Base-by-base conservation (phyloP, 1,139 yeast genomes). In the Wickerhamiella pararugosa region DNA sequence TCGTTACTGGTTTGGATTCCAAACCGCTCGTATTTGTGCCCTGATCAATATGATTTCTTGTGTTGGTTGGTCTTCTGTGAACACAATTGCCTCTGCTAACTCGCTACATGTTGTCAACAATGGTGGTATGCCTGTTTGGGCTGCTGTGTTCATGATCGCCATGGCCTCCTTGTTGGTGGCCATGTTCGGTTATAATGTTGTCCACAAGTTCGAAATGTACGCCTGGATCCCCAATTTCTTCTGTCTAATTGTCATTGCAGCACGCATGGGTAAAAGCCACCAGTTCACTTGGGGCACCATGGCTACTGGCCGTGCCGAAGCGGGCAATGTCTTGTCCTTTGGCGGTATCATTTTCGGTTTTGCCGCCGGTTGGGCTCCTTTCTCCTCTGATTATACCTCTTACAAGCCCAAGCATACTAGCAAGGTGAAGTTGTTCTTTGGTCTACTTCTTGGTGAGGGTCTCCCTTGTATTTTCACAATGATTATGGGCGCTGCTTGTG, bases 11-110 rank as follows among this genome's bases (percentile, higher is more conserved):
- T 70, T 79, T 53, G 96, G 96, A 52, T 75, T 78, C 59, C 61
- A 67, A 37, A 77, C 81, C 40, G 78, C 81, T 62, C 72, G 94
- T 59, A 67, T 86, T 45, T 81, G 86, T 56, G 79, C 93, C 11
- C 60, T 79, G 36, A 69, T 86, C 55, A 86, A 86, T 58, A 73
- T 78, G 54, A 62, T 86, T 54, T 92, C 94, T 10, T 83, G 95
- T 71, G 73, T 86, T 49, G 96, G 96, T 51, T 86, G 96, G 96
- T 86, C 93, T 62, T 83, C 94, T 11, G 92, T 84, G 38, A 87
- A 86, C 63, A 81, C 84, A 50, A 82, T 86, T 75, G 80, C 86
- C 27, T 76, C 92, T 31, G 94, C 95, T 25, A 93, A 83, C 59
- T 67, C 86, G 56, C 68, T 86, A 51, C 77, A 79, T 62, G 75